Evolutionary conservation across 2,329 filamentous ascomycete genomes (phyloP).

Genomic region (Alternaria brassicae): DNA sequence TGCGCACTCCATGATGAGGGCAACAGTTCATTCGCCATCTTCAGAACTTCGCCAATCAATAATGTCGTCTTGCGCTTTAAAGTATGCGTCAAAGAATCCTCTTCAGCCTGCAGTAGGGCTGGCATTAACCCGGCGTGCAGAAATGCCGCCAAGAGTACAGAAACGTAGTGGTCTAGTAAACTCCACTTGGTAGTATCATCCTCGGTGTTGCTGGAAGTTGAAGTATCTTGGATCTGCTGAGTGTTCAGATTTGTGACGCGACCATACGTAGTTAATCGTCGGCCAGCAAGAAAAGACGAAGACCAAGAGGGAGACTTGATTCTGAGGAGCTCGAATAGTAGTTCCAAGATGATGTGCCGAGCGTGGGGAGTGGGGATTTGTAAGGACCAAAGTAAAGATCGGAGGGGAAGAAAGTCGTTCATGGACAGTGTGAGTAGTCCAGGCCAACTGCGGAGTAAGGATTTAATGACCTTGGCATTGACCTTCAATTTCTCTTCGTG

Average conservation of each 20-base stretch:
- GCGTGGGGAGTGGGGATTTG: slow-evolving; percentile 64
- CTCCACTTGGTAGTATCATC: slow-evolving; percentile 72
- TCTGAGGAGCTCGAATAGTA: slow-evolving; percentile 81
- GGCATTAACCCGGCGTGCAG: slow-evolving; percentile 76
- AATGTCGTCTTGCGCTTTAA: slow-evolving; percentile 89
- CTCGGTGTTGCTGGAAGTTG: slow-evolving; percentile 70
- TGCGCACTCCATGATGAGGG: slow-evolving; percentile 82
- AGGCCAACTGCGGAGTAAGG: slow-evolving; percentile 90
- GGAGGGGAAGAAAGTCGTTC: slow-evolving; percentile 84
- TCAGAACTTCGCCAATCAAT: slow-evolving; percentile 87
- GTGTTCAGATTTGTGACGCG: slow-evolving; percentile 84
- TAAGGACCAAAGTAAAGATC: slow-evolving; percentile 75
- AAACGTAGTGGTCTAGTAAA: slow-evolving; percentile 92
- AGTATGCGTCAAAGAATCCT: slow-evolving; percentile 70
- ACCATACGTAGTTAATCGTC: slow-evolving; percentile 94
- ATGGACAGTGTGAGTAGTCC: slow-evolving; percentile 87
- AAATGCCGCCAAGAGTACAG: slow-evolving; percentile 83
- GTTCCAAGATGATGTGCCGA: slow-evolving; percentile 82
- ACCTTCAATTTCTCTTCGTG: slow-evolving; percentile 76
- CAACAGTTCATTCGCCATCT: slow-evolving; percentile 84
- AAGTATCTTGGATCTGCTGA: slow-evolving; percentile 59
- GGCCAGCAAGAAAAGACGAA: slow-evolving; percentile 89
- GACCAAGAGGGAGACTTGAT: slow-evolving; percentile 97
- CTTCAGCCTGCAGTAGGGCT: slow-evolving; percentile 66
- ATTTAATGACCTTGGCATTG: slow-evolving; percentile 90